Evolutionary conservation across 305 asterid species (phyloP).

Genomic region (Rubia balearica): DNA sequence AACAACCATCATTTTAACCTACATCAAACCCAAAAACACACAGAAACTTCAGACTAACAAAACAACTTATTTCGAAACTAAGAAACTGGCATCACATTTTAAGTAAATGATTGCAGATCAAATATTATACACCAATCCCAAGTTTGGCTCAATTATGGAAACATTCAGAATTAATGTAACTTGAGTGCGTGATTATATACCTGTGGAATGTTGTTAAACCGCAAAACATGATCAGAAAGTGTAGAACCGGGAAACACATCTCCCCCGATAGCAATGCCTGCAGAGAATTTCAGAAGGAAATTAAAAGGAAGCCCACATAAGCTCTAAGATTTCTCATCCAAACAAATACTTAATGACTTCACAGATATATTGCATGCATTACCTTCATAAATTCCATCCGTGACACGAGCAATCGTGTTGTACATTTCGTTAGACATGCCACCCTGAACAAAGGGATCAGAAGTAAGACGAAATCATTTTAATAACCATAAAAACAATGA

Average conservation of each 20-base stretch:
- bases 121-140: neutral
- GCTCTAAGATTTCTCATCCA: conserved; percentile 4
- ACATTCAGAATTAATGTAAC: too few relatives aligned
- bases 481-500: neutral
- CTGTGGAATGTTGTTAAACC: conserved; percentile 97
- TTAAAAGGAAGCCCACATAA: neutral
- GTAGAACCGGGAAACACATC: conserved; percentile 99
- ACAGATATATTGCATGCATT: conserved; percentile 18
- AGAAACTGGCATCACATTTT: neutral
- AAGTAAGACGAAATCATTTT: neutral
- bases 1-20: conserved; percentile 94
- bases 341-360: conserved; percentile 9
- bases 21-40: conserved; percentile 15
- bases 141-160: neutral
- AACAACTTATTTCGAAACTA: neutral
- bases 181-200: conserved; percentile 25
- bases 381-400: conserved; percentile 98
- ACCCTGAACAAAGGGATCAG: conserved; percentile 43
- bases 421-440: conserved; percentile 95
- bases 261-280: conserved; percentile 98
- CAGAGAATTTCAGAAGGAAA: neutral
- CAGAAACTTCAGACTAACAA: conserved; percentile 14
- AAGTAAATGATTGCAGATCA: neutral
- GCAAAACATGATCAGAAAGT: conserved; percentile 94
- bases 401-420: conserved; percentile 91